Conservation (phyloP, 176 grass and related monocot species). For the Oropetium thomaeum region DNA sequence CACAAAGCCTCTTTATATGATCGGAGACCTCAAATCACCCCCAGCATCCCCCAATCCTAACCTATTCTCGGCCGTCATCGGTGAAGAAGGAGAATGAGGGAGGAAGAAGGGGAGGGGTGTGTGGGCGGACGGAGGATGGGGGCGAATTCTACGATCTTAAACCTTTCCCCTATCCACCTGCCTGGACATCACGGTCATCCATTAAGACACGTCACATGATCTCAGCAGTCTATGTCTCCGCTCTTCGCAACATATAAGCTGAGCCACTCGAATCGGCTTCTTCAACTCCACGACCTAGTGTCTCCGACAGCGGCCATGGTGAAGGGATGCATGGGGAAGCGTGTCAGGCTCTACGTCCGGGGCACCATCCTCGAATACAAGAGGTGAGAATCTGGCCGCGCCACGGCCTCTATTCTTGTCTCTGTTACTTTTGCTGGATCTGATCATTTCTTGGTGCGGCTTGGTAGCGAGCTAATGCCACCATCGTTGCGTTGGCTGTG, state of each 20-base stretch:
- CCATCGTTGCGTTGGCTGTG: not conserved
- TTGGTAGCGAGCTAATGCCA: not conserved
- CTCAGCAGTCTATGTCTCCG: not conserved
- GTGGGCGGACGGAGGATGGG: no score
- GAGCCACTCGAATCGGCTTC: not conserved
- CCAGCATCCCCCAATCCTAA: no score
- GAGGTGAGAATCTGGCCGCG: conserved; percentile 26
- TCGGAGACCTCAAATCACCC: no score
- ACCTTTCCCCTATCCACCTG: not conserved
- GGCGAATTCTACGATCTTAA: not conserved
- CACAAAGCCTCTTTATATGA: no score
- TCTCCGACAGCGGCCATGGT: conserved; percentile 45
- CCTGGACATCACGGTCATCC: not conserved
- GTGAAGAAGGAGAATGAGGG: no score
- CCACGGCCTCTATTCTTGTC: not conserved
- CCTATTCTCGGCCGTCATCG: no score
- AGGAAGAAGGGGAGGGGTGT: no score
- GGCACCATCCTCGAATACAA: conserved; percentile 88
- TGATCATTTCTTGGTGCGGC: not conserved
- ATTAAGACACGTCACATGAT: not conserved
- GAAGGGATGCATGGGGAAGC: conserved; percentile 57
- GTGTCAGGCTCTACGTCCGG: conserved; percentile 65
- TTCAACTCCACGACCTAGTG: not conserved
- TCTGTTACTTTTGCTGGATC: not conserved
- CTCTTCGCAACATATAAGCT: conserved; percentile 22